Evolutionary conservation across 306 rosid species (phyloP).

Genomic region (Arachis stenosperma): DNA sequence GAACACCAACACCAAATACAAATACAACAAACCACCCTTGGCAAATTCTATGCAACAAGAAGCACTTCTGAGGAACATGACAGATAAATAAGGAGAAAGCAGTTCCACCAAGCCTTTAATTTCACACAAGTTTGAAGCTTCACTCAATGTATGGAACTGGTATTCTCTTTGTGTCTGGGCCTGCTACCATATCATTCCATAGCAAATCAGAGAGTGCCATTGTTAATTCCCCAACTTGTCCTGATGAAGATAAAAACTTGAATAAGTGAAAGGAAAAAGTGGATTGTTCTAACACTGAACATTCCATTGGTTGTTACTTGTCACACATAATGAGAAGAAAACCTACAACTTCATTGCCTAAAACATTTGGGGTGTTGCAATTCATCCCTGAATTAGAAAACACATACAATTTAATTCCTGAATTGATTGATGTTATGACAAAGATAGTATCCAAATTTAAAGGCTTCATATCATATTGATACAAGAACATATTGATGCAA

Average conservation of each 20-base stretch:
- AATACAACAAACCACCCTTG: conserved; percentile 1
- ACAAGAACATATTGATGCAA: conserved; percentile 1
- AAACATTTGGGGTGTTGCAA: no score
- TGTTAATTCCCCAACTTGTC: conserved; percentile 78
- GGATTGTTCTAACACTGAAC: neutral
- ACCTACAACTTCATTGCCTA: no score
- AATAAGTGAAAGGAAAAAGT: neutral
- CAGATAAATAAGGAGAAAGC: conserved; percentile 26
- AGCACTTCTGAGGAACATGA: conserved; percentile 18
- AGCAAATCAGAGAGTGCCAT: conserved; percentile 76
- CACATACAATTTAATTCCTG: no score
- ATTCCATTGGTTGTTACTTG: neutral
- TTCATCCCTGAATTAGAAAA: no score
- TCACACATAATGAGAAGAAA: no score
- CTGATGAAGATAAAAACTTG: conserved; percentile 46
- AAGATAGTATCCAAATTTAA: conserved; percentile 16
- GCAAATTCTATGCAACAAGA: conserved; percentile 30
- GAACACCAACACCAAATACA: conserved; percentile 26
- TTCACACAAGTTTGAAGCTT: conserved; percentile 32
- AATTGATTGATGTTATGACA: neutral
- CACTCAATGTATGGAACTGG: conserved; percentile 53
- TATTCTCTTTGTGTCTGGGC: conserved; percentile 63
- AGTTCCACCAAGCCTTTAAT: conserved; percentile 29
- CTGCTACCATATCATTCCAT: conserved; percentile 85
- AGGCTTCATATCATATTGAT: conserved; percentile 4